These are phyloP conservation scores for Mallotus nudiflorus DNA, from an alignment of 345 rosid species.

Conservation along the genomic window DNA sequence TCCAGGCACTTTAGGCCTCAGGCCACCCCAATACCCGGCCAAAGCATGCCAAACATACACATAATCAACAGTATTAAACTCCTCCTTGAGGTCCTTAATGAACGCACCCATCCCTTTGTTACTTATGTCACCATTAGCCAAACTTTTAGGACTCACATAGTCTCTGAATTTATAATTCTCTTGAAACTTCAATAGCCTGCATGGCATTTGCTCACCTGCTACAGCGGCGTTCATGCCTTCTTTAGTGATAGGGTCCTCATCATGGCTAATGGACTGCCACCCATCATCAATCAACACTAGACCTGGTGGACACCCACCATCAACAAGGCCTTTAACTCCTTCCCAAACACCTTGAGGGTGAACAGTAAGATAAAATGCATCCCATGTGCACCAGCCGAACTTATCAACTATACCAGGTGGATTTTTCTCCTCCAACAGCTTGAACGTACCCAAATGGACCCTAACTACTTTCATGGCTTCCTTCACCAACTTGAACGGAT, in stretches of 20 bases:
- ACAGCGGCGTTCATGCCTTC: slow-evolving; percentile 72
- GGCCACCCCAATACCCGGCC: slow-evolving; percentile 97
- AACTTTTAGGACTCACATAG: slow-evolving; percentile 47
- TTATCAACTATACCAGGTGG: slow-evolving; percentile 90
- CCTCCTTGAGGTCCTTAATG: slow-evolving; percentile 70
- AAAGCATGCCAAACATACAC: slow-evolving; percentile 97
- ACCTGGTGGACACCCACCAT: slow-evolving; percentile 95
- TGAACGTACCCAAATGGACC: slow-evolving; percentile 69
- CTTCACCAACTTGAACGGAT: slow-evolving; percentile 65
- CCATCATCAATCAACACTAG: slow-evolving; percentile 93
- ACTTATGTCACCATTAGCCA: not conserved
- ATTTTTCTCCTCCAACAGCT: slow-evolving; percentile 67
- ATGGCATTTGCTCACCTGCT: slow-evolving; percentile 98
- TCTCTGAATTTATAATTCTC: slow-evolving; percentile 87
- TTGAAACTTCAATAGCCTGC: slow-evolving; percentile 72
- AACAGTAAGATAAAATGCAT: slow-evolving; percentile 88
- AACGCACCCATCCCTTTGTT: slow-evolving; percentile 79
- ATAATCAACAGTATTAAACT: slow-evolving; percentile 69
- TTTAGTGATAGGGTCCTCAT: slow-evolving; percentile 60
- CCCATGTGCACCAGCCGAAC: slow-evolving; percentile 99
- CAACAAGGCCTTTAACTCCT: slow-evolving; percentile 70
- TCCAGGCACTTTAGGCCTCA: slow-evolving; percentile 68
- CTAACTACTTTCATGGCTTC: slow-evolving; percentile 70
- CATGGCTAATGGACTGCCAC: slow-evolving; percentile 91
- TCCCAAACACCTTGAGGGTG: slow-evolving; percentile 77